These are phyloP conservation scores for Candida verbasci DNA, from an alignment of 805 yeast species.

Conservation along the genomic window DNA sequence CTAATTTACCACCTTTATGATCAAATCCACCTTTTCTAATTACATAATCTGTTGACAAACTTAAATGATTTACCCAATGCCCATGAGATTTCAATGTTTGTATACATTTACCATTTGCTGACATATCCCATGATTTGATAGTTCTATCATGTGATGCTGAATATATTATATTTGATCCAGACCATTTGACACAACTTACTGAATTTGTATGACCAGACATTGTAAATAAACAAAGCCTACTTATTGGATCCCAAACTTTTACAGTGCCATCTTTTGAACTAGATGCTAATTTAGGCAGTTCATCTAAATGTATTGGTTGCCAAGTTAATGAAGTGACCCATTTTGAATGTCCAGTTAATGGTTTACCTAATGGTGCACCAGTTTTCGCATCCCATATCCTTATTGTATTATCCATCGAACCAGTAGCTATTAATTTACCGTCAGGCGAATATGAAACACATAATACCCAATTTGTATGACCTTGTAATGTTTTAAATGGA, in stretches of 20 bases:
- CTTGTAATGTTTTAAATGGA: conserved; percentile 71
- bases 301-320: conserved; percentile 85
- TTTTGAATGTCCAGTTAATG: conserved; percentile 77
- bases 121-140: conserved; percentile 85
- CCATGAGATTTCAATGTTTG: conserved; percentile 86
- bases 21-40: conserved; percentile 87
- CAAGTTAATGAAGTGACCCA: conserved; percentile 88
- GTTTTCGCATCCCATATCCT: conserved; percentile 79
- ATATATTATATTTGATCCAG: conserved; percentile 80
- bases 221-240: conserved; percentile 62
- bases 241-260: conserved; percentile 81
- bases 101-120: conserved; percentile 65
- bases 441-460: conserved; percentile 91
- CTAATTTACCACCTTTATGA: conserved; percentile 50
- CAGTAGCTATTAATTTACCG: conserved; percentile 89
- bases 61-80: conserved; percentile 96
- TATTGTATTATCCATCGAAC: conserved; percentile 88
- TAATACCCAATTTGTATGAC: conserved; percentile 92
- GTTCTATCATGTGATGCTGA: conserved; percentile 94
- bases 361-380: conserved; percentile 70
- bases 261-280: conserved; percentile 91
- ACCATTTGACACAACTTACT: conserved; percentile 96
- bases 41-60: conserved; percentile 86
- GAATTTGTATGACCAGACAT: conserved; percentile 85
- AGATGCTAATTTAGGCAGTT: conserved; percentile 65